These are phyloP conservation scores for Fremontodendron californicum DNA, from an alignment of 345 rosid species.

Conservation along the genomic window DNA sequence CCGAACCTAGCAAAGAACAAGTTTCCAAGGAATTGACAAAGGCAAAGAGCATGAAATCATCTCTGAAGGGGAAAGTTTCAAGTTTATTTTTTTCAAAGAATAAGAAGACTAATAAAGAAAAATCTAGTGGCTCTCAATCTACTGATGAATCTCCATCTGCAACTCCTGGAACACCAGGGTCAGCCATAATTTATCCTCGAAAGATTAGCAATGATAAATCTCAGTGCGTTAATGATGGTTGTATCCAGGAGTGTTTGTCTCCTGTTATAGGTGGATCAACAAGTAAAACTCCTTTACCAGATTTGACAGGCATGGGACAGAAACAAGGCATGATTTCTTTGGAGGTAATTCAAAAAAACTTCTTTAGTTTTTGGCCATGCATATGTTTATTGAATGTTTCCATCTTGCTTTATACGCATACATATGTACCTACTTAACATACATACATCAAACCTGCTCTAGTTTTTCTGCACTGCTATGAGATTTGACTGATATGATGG, in stretches of 20 bases:
- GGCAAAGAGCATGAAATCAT: conserved; percentile 56
- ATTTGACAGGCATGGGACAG: conserved; percentile 22
- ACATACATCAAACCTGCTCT: background rate
- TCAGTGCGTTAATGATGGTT: conserved; percentile 26
- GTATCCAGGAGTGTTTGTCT: conserved; percentile 35
- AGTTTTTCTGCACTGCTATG: background rate
- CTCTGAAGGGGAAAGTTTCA: conserved; percentile 69
- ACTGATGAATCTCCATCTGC: conserved; percentile 33
- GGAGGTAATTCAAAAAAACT: conserved; percentile 48
- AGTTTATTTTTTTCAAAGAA: conserved; percentile 70
- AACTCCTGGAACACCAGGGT: conserved; percentile 30
- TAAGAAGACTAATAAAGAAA: conserved; percentile 61
- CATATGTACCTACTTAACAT: background rate
- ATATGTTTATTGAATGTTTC: background rate
- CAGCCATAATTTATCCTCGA: conserved; percentile 31
- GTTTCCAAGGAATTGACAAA: conserved; percentile 45
- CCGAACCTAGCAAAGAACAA: conserved; percentile 35
- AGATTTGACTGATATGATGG: background rate
- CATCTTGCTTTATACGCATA: background rate
- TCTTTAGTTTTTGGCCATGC: background rate
- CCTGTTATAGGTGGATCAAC: conserved; percentile 30
- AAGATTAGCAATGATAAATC: conserved; percentile 22
- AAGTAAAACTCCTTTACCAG: conserved; percentile 21
- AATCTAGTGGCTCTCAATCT: conserved; percentile 31
- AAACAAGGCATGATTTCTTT: conserved; percentile 29